Percentiles rank a stretch among this genome's conserved stretches.
Evolutionary conservation across 2,329 filamentous ascomycete genomes (phyloP).

Genomic region (Scytalidium lignicola): DNA sequence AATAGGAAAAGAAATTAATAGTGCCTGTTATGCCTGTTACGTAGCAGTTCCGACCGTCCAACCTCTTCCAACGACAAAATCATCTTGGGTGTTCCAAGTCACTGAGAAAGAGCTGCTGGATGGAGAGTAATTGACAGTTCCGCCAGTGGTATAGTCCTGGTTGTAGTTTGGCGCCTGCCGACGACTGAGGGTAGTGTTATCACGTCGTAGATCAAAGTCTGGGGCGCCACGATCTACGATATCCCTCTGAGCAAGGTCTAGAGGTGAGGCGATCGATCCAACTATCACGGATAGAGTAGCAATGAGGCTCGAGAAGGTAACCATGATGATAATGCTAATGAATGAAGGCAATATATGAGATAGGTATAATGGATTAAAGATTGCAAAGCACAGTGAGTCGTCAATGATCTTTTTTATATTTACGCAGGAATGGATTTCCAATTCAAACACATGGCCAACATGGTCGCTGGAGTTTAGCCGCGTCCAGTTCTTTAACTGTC

Average conservation of each 20-base stretch:
- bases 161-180: constrained; percentile 10
- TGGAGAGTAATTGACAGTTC: constrained; percentile 8
- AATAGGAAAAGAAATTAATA: background rate
- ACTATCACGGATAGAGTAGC: constrained; percentile 3
- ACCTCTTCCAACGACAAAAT: constrained; percentile 15
- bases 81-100: constrained; percentile 7
- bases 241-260: background rate
- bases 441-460: too few relatives aligned
- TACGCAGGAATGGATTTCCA: too few relatives aligned
- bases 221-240: constrained; percentile 2
- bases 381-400: too few relatives aligned
- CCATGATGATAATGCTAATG: constrained; percentile 6
- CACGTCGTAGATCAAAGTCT: constrained; percentile 5
- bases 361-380: too few relatives aligned
- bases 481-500: too few relatives aligned
- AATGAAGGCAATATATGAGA: too few relatives aligned
- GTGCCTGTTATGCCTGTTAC: background rate
- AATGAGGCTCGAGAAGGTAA: constrained; percentile 4
- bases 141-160: constrained; percentile 13
- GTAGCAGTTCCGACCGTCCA: constrained; percentile 10
- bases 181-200: constrained; percentile 4
- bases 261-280: constrained; percentile 6
- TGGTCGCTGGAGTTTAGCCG: too few relatives aligned
- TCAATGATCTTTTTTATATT: too few relatives aligned
- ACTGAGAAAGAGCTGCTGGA: constrained; percentile 8